Evolutionary conservation across 2,329 filamentous ascomycete species (phyloP).

Genomic region (Ophidiomyces ophidiicola): DNA sequence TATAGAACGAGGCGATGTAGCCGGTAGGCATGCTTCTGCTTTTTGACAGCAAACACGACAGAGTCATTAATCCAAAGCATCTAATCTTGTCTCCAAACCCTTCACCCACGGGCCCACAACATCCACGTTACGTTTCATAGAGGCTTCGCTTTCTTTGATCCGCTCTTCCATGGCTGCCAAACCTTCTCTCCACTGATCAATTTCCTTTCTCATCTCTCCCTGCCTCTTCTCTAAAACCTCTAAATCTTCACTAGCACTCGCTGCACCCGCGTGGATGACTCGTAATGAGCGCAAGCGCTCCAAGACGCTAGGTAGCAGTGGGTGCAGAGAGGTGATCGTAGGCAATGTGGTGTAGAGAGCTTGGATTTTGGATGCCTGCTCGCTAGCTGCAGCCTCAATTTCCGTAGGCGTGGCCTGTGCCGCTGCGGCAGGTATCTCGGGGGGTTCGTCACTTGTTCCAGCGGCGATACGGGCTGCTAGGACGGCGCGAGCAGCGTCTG

Average conservation of each 20-base stretch:
- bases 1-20: background rate
- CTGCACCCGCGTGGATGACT: slow-evolving; percentile 76
- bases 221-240: slow-evolving; percentile 68
- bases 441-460: slow-evolving; percentile 26
- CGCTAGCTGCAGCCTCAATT: slow-evolving; percentile 37
- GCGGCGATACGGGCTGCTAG: slow-evolving; percentile 29
- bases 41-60: background rate
- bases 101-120: slow-evolving; percentile 83
- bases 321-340: slow-evolving; percentile 75
- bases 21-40: background rate
- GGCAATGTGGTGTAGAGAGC: slow-evolving; percentile 79
- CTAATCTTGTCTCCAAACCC: slow-evolving; percentile 67
- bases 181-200: slow-evolving; percentile 74
- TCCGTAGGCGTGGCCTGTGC: slow-evolving; percentile 37
- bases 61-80: slow-evolving; percentile 38
- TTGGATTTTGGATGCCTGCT: slow-evolving; percentile 77
- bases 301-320: slow-evolving; percentile 70
- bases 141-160: slow-evolving; percentile 55
- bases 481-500: slow-evolving; percentile 32
- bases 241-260: slow-evolving; percentile 64
- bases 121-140: slow-evolving; percentile 67
- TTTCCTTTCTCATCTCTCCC: slow-evolving; percentile 67
- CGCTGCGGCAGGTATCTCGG: slow-evolving; percentile 22
- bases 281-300: slow-evolving; percentile 74
- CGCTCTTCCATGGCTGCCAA: slow-evolving; percentile 65